Conservation (phyloP, 2,329 filamentous ascomycete species). For the Penicillium sp. region DNA sequence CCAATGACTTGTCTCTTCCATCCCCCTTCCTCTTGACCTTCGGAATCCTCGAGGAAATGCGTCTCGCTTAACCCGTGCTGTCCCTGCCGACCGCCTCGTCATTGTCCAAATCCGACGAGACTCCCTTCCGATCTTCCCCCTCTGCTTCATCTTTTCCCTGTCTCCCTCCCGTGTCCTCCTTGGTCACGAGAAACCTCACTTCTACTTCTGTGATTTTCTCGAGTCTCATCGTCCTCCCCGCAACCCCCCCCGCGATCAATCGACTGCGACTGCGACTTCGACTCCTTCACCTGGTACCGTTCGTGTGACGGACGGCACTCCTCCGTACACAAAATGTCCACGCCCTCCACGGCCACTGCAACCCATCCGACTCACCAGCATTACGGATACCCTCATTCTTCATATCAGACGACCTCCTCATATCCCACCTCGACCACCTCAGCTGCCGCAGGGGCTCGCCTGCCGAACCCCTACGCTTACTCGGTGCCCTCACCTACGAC, state of each 20-base stretch:
- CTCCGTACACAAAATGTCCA: constrained; percentile 67
- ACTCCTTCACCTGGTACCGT: constrained; percentile 24
- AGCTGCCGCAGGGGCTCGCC: constrained; percentile 43
- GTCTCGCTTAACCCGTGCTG: constrained; percentile 19
- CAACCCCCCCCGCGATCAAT: constrained; percentile 12
- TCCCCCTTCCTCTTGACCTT: background rate
- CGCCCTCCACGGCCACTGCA: constrained; percentile 75
- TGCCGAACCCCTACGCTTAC: constrained; percentile 50
- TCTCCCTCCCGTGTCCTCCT: background rate
- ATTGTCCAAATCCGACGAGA: constrained; percentile 18
- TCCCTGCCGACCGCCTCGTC: constrained; percentile 29
- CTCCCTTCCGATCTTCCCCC: constrained; percentile 16
- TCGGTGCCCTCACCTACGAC: constrained; percentile 39
- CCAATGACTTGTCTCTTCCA: constrained; percentile 5
- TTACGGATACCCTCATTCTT: constrained; percentile 64
- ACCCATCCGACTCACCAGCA: constrained; percentile 71
- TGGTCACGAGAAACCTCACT: background rate
- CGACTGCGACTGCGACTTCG: constrained; percentile 14
- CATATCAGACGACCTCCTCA: constrained; percentile 58
- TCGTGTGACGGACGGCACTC: constrained; percentile 34
- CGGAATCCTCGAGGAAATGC: constrained; percentile 13
- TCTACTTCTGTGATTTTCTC: background rate
- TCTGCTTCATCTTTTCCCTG: background rate
- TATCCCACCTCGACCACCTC: constrained; percentile 54
- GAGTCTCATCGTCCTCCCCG: constrained; percentile 1